Percentiles rank a stretch among this genome's conserved stretches.
These are phyloP conservation scores for Blumeriella jaapii DNA, from an alignment of 2,329 filamentous ascomycete species.

Conservation along the genomic window DNA sequence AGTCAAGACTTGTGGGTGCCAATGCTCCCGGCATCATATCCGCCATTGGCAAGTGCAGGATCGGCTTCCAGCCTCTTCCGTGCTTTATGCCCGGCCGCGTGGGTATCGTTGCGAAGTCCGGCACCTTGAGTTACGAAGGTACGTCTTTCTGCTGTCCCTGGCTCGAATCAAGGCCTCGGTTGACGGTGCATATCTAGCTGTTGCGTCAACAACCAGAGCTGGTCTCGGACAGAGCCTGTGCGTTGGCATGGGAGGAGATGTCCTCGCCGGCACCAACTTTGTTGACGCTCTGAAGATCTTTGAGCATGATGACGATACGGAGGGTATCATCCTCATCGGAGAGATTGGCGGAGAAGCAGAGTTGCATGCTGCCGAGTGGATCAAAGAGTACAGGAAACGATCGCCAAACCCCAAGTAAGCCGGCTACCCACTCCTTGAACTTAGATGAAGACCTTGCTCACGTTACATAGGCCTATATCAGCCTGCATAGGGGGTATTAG, in stretches of 20 bases:
- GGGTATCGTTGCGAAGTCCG: slow-evolving; percentile 63
- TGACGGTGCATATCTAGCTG: slow-evolving; percentile 36
- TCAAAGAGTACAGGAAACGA: slow-evolving; percentile 49
- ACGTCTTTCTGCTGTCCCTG: slow-evolving; percentile 4
- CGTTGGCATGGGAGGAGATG: slow-evolving; percentile 64
- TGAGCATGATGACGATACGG: slow-evolving; percentile 52
- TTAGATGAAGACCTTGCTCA: slow-evolving; percentile 1
- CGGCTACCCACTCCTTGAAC: neutral
- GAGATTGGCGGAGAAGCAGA: slow-evolving; percentile 57
- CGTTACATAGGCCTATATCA: slow-evolving; percentile 49
- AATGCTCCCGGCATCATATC: slow-evolving; percentile 69
- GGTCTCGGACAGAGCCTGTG: slow-evolving; percentile 62
- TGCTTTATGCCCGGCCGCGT: slow-evolving; percentile 59
- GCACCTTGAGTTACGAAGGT: slow-evolving; percentile 60
- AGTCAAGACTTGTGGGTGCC: slow-evolving; percentile 57
- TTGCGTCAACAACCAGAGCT: slow-evolving; percentile 56
- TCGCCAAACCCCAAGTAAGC: slow-evolving; percentile 50
- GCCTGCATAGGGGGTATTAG: slow-evolving; percentile 57
- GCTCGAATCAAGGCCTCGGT: neutral
- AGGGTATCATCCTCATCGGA: slow-evolving; percentile 56
- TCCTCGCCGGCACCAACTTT: slow-evolving; percentile 62
- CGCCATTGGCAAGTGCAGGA: slow-evolving; percentile 53
- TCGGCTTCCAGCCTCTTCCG: slow-evolving; percentile 66
- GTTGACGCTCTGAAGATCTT: slow-evolving; percentile 57
- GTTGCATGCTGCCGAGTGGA: slow-evolving; percentile 61